Evolutionary conservation across 2,329 filamentous ascomycete genomes (phyloP).

Genomic region (Colletotrichum navitas): DNA sequence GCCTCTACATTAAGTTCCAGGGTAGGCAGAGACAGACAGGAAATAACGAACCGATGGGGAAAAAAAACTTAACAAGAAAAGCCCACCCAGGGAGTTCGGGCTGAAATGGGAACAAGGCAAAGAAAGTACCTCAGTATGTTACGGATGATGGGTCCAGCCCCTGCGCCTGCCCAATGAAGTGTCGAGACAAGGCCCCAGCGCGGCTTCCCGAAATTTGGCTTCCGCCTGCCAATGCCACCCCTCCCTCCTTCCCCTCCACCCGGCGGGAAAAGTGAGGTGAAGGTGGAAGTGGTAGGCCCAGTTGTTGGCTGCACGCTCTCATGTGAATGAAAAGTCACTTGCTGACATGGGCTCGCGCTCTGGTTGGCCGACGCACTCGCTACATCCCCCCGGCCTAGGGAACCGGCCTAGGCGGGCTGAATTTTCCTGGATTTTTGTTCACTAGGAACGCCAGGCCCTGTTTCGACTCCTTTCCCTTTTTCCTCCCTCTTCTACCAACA

Average conservation of each 20-base stretch:
- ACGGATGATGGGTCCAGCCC: conserved; percentile 19
- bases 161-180: conserved; percentile 41
- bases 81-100: conserved; percentile 25
- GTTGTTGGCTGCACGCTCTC: conserved; percentile 3
- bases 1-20: background rate
- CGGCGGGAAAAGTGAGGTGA: background rate
- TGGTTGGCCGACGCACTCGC: conserved; percentile 30
- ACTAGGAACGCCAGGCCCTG: conserved; percentile 13
- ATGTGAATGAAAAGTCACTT: conserved; percentile 40
- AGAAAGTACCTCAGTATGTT: background rate
- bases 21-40: conserved; percentile 9
- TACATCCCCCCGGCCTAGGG: conserved; percentile 6
- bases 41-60: background rate
- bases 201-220: conserved; percentile 40
- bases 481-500: conserved; percentile 43
- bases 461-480: conserved; percentile 38
- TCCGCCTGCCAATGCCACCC: conserved; percentile 31
- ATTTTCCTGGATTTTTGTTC: conserved; percentile 39
- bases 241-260: background rate
- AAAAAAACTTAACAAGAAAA: background rate
- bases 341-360: conserved; percentile 31
- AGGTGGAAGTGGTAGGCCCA: background rate
- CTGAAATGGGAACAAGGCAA: conserved; percentile 38
- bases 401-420: conserved; percentile 38
- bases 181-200: conserved; percentile 26